phyloP scores from a whole-genome alignment of 306 rosid species.

The Bauhinia variegata region DNA sequence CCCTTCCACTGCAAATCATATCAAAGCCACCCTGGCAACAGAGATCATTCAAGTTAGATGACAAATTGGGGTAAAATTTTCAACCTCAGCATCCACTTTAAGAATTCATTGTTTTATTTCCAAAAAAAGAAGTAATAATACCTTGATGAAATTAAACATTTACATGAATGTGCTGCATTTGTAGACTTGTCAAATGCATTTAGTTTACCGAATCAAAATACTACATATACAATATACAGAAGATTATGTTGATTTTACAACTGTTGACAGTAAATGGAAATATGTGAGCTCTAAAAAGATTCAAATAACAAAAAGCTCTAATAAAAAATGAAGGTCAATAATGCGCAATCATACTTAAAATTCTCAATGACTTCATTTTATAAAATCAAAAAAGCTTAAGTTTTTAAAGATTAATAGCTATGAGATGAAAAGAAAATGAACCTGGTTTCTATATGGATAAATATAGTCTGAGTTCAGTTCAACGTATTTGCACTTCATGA shows the following conservation, averaged over 20 bases:
- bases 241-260: not conserved
- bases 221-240: not conserved
- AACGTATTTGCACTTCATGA: slow-evolving; percentile 85
- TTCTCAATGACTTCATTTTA: too few species aligned
- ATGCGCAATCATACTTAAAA: not conserved
- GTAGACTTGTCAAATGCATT: slow-evolving; percentile 6
- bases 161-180: slow-evolving; percentile 11
- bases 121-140: not conserved
- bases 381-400: slow-evolving; percentile 4
- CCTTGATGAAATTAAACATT: not conserved
- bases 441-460: slow-evolving; percentile 97
- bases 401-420: not conserved
- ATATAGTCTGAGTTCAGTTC: slow-evolving; percentile 77
- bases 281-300: slow-evolving; percentile 9
- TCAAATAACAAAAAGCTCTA: not conserved
- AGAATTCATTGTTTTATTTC: not conserved
- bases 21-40: slow-evolving; percentile 93
- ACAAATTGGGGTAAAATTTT: slow-evolving; percentile 12
- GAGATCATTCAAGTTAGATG: slow-evolving; percentile 25
- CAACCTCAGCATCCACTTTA: too few species aligned
- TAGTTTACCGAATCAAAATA: slow-evolving; percentile 13
- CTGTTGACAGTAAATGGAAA: slow-evolving; percentile 12
- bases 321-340: slow-evolving; percentile 7
- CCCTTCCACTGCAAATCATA: slow-evolving; percentile 98
- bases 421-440: slow-evolving; percentile 11